Evolutionary conservation across 495 filamentous ascomycete species (phyloP), one percentile per base, ranked within the genome.

Genomic region (Daldinia childiae): DNA sequence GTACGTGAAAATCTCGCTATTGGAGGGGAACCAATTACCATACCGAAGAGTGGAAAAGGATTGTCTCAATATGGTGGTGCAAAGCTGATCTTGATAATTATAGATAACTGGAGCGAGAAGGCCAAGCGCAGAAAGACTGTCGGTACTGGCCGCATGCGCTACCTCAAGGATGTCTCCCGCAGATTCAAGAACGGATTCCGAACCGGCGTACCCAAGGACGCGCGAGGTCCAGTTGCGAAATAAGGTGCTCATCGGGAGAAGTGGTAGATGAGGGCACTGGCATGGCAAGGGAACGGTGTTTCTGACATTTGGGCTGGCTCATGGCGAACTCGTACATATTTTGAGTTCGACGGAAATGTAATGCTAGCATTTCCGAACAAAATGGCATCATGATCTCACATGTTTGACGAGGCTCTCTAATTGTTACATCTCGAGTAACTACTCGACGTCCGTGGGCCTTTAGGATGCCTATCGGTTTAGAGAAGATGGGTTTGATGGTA

Each of bases 61-160:
- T 64, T 73, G 60, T 73, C 26, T 65, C 57, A 39, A 66, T 32
- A 8, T 67, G 51, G 6, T 15, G 39, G 9, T 15, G 50, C 32
- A 39, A 30, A 36, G 58, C 70, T 73, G 34, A 75, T 62, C 15
- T 29, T 26, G 1, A 32, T 64, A 24, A 55, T 27, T 52, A 84
- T 79, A 99, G 95, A 90, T 89, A 97, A 99, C 90, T 99, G 95
- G 95, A 88, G 91, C 84, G 93, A 97, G 90, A 99, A 99, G 89
- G 96, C 94, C 77, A 98, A 97, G 92, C 86, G 95, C 83, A 94
- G 95, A 91, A 98, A 97, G 95, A 97, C 94, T 78, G 95, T 93
- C 77, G 95, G 95, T 74, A 92, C 92, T 79, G 95, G 95, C 82
- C 90, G 95, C 77, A 93, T 94, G 91, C 87, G 92, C 67, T 91